A percentile compares a stretch with the other conserved stretches of the same genome.
Conservation (phyloP, 352 stramenopile species). For the Globisporangium orthogonon region DNA sequence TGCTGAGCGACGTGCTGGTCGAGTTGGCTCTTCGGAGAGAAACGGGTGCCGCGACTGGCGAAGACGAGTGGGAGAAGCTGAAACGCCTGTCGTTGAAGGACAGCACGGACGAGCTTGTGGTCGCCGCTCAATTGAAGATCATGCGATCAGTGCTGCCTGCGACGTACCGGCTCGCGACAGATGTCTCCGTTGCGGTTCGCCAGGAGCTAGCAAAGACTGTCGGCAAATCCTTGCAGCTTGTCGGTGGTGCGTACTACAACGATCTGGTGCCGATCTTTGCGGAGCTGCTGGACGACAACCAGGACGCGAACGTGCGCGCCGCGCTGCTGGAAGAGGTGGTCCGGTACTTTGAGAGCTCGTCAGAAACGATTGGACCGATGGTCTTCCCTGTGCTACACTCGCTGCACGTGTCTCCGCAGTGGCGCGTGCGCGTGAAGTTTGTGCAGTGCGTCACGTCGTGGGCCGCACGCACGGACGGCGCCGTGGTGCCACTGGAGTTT, state of each 20-base stretch:
- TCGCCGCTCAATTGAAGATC: conserved; percentile 72
- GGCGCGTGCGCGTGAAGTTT: conserved; percentile 83
- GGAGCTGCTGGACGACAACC: conserved; percentile 73
- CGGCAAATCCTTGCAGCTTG: conserved; percentile 62
- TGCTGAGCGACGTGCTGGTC: conserved; percentile 55
- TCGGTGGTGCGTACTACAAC: conserved; percentile 64
- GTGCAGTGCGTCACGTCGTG: conserved; percentile 80
- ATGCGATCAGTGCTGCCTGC: conserved; percentile 70
- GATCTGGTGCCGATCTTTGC: conserved; percentile 81
- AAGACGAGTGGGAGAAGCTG: conserved; percentile 10
- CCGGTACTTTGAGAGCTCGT: conserved; percentile 60
- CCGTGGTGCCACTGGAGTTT: conserved; percentile 54
- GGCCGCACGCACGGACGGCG: conserved; percentile 58
- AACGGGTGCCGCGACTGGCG: neutral
- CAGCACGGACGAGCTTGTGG: conserved; percentile 31
- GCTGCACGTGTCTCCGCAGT: conserved; percentile 59
- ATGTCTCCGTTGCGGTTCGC: conserved; percentile 72
- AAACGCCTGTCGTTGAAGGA: conserved; percentile 14
- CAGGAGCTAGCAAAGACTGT: conserved; percentile 71
- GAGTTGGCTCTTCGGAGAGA: conserved; percentile 34
- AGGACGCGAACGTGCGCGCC: conserved; percentile 73
- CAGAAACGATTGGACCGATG: conserved; percentile 58
- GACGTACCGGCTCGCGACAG: conserved; percentile 69
- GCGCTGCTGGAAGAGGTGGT: conserved; percentile 81
- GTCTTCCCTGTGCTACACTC: conserved; percentile 66